phyloP scores from a whole-genome alignment of 2,329 filamentous ascomycete species.

The Cercospora zeae-maydis region DNA sequence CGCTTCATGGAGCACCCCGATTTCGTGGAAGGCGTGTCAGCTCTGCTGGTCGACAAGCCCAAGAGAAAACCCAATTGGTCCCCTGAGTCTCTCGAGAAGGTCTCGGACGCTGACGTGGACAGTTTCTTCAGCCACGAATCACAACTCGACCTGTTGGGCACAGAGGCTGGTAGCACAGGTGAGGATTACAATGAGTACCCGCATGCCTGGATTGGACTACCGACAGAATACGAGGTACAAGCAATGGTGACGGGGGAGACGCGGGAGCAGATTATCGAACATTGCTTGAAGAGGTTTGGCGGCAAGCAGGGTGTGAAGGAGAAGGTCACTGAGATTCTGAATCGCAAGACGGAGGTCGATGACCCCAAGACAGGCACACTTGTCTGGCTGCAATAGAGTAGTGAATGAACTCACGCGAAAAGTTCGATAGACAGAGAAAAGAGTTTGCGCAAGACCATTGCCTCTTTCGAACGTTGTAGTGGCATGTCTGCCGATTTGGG shows the following conservation, averaged over 20 bases:
- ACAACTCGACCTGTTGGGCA: constrained; percentile 55
- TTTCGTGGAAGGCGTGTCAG: constrained; percentile 87
- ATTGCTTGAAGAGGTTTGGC: constrained; percentile 40
- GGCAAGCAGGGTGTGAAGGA: constrained; percentile 52
- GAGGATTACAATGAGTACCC: constrained; percentile 70
- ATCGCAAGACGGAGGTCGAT: constrained; percentile 34
- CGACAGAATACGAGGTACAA: constrained; percentile 63
- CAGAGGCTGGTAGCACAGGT: constrained; percentile 36
- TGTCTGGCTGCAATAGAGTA: not conserved
- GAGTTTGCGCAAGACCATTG: not conserved
- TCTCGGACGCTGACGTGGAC: constrained; percentile 57
- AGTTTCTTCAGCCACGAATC: constrained; percentile 54
- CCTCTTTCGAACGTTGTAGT: not conserved
- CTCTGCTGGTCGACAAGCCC: constrained; percentile 70
- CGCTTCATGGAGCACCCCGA: constrained; percentile 90
- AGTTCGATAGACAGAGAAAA: not conserved
- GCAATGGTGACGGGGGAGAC: constrained; percentile 37
- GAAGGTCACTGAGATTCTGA: constrained; percentile 62
- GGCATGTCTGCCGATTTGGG: not conserved
- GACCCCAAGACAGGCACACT: not conserved
- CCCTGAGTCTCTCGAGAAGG: constrained; percentile 67
- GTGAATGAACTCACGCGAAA: not conserved
- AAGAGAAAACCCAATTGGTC: constrained; percentile 68
- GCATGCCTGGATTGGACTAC: constrained; percentile 65
- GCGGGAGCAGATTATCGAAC: constrained; percentile 39